Evolutionary conservation across 1,284 basidiomycete genomes (phyloP), one percentile per base, ranked within the genome.

Genomic region (Tremellales sp.): DNA sequence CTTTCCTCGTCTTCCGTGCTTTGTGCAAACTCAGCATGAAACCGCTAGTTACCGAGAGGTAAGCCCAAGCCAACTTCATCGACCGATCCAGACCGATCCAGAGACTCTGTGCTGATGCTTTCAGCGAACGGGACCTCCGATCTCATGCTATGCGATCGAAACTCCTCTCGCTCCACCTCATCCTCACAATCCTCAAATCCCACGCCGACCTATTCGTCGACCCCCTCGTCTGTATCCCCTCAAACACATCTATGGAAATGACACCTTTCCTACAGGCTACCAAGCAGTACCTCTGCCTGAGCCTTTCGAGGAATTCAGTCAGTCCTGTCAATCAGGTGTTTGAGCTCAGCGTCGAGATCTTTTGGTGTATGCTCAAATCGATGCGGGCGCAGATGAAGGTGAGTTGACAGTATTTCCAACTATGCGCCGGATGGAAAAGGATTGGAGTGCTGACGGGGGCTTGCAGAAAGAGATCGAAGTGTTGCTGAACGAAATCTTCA

Each of bases 401-500:
- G 43, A 53, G 71, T 51, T 3, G 27, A 43, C 23, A 40, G 15
- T 21, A n/a, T n/a, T n/a, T n/a, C n/a, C n/a, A n/a, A n/a, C n/a
- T n/a, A n/a, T n/a, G n/a, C n/a, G n/a, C n/a, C n/a, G n/a, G n/a
- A n/a, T n/a, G n/a, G n/a, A n/a, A n/a, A n/a, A n/a, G n/a, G n/a
- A n/a, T n/a, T n/a, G n/a, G n/a, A n/a, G n/a, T n/a, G n/a, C n/a
- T n/a, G n/a, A n/a, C n/a, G n/a, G n/a, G n/a, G n/a, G n/a, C n/a
- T n/a, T n/a, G 45, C 65, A 92, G 89, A 97, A 97, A 87, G 97
- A 99, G 76, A 97, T 98, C 56, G 96, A 97, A 73, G 93, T 99
- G 33, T 79, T 99, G 27, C 75, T 99, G 48, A 96, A 97, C 68
- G 96, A 99, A 70, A 99, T 99, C 63, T 99, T 98, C 77, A 84